Base-by-base conservation (phyloP, 2,329 filamentous ascomycete species). In the Penicillium sp. region DNA sequence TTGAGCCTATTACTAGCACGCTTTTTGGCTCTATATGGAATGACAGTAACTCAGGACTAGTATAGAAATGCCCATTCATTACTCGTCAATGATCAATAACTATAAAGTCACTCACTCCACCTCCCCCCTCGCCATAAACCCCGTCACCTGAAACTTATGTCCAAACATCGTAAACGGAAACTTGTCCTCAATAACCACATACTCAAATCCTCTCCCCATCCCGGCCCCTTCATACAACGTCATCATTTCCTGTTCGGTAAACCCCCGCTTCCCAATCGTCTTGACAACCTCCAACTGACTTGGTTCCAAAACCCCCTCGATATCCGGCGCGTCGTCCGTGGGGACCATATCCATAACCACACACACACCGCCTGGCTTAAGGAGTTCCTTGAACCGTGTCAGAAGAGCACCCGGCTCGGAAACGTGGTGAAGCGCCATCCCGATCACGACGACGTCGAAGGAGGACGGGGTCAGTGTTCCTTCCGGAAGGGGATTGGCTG, bases 381-480 rank as follows among this genome's bases (percentile, higher is more conserved):
- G 19, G 9, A 48, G 3, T 17, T 29, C 53, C 17, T 11, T n/a
- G 9, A 56, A 47, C 9, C 44, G 41, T 17, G 3, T 5, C 5
- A 56, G 44, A 1, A 48, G 53, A 26, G 9, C 35, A 11, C 15
- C 41, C 9, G 53, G 41, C 5, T 56, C 53, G 4, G 44, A 7
- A 29, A 56, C 44, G 19, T 56, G 53, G 29, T 56, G 53, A 3
- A 56, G 53, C 15, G 53, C 53, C 53, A 56, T 47, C 2, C 41
- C 44, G 6, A 47, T 47, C 5, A 31, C 44, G 26, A 56, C 23
- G 6, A 56, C 31, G n/a, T 56, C 53, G n/a, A 47, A 56, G 5
- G 26, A 26, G 26, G 26, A 26, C n/a, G 52, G 38, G 9, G 23
- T 23, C 4, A 30, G 52, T 1, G 52, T 52, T 19, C 29, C 29